Base-by-base conservation (phyloP, 306 rosid species). In the Pueraria montana region DNA sequence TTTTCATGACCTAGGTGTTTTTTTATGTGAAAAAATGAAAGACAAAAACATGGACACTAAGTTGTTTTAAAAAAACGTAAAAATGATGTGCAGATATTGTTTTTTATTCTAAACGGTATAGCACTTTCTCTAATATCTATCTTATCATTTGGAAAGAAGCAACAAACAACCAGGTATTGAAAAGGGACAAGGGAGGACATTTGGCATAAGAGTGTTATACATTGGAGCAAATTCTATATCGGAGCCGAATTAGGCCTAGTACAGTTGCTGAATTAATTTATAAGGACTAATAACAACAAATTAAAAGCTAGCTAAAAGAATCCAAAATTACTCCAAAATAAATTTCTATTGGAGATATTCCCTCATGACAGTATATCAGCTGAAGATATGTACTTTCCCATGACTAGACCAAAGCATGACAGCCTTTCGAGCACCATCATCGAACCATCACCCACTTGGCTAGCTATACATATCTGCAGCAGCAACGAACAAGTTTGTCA, bases 401-500 rank as follows among this genome's bases (percentile, higher is more conserved):
- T 63, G 76, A 32, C 77, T 65, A 80, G 36, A 59, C 70, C 82
- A 70, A 58, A 65, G 49, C 88, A 74, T 17, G 77, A 76, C 34
- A 52, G 84, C 80, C 77, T 87, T 84, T 80, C 82, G 1, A 32
- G 76, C 82, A 72, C 71, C 64, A 27, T 40, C 63, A 9, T 78
- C 71, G 34, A 75, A 64, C 79, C 83, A 32, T 71, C 18, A 40
- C 63, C 55, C 87, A 36, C 78, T 52, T 83, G 66, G 85, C 94
- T 91, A 94, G 87, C 98, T 89, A 84, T 90, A 91, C 40, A 88
- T 84, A 84, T 92, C 98, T 94, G 98, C 82, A 79, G 98, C 82
- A 79, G 20, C 77, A 87, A 50, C 16, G 20, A 79, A 61, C 50
- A 80, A 50, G 69, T 21, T 48, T 18, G 73, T 38, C 55, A 62